Base-by-base conservation (phyloP, 2,329 filamentous ascomycete genomes). In the Massarina eburnea region DNA sequence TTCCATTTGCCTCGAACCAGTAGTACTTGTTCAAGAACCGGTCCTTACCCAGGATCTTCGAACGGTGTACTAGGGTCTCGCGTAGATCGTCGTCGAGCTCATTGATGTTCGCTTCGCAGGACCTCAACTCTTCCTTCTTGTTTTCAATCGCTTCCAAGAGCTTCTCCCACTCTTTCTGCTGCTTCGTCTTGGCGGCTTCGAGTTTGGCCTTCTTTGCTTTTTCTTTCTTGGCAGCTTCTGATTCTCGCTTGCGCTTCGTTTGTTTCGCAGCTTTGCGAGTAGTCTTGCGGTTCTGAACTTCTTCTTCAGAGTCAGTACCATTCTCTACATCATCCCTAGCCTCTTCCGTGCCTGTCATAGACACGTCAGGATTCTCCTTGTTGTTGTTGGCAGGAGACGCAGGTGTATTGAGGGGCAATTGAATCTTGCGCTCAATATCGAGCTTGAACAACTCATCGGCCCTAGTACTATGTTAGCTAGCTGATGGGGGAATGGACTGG, bases 11-110 rank as follows among this genome's bases (percentile, higher is more conserved):
- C 72, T 99, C 94, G 68, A 97, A 96, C 92, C 94, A 99, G 77
- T 95, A 97, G 72, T 97, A 99, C 43, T 92, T 84, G 71, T 99
- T 97, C 84, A 92, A 96, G 77, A 96, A 99, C 35, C 94, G 84
- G 71, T 99, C 94, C 68, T 94, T 92, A 49, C 94, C 94, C 20
- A 99, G 78, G 15, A 92, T 84, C 52, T 89, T 85, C 15, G 91
- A 96, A 51, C 94, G 86, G 27, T 91, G 89, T 60, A 92, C 96
- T 70, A 96, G 89, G 32, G 91, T 91, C 71, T 97, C 92, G 41
- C 94, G 88, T 36, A 99, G 78, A 66, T 97, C 91, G 60, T 95
- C 91, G 59, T 97, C 92, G 41, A 95, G 82, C 24, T 86, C 80
- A 3, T 84, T 84, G 53, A 99, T 95, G 61, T 92, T 86, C 5